Evolutionary conservation across 768 basidiomycete species (phyloP).

Genomic region (Lepiota venenata): DNA sequence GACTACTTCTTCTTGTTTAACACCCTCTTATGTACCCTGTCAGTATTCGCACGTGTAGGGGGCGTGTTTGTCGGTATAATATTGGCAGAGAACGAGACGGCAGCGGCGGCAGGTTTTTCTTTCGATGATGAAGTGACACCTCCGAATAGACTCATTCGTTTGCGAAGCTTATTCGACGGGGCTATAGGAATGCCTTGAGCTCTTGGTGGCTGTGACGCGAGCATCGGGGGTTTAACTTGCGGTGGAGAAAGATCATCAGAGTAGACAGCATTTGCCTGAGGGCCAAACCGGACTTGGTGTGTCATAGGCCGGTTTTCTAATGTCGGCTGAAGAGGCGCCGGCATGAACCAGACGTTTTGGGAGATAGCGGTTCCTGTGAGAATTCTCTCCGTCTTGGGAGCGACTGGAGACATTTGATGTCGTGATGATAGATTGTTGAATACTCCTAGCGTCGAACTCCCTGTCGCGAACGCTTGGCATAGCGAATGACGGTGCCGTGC

Average conservation of each 20-base stretch:
- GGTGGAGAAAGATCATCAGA: constrained; percentile 12
- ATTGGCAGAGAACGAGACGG: constrained; percentile 27
- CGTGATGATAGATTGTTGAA: constrained; percentile 23
- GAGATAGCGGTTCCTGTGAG: constrained; percentile 29
- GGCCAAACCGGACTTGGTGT: constrained; percentile 7
- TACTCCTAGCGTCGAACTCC: constrained; percentile 14
- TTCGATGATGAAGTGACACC: constrained; percentile 11
- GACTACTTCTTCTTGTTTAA: constrained; percentile 38
- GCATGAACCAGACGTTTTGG: constrained; percentile 76
- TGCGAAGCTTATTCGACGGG: constrained; percentile 24
- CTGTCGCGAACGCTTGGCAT: constrained; percentile 3
- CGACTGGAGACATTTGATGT: constrained; percentile 21
- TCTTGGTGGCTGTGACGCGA: constrained; percentile 7
- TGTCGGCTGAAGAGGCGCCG: constrained; percentile 52
- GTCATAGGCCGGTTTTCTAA: constrained; percentile 6
- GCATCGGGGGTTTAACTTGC: constrained; percentile 7
- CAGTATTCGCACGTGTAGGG: constrained; percentile 14
- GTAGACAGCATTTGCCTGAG: neutral
- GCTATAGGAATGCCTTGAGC: constrained; percentile 20
- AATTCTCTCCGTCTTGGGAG: constrained; percentile 18
- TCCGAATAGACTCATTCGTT: constrained; percentile 22
- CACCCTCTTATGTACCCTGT: constrained; percentile 32
- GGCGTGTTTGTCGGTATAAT: constrained; percentile 16
- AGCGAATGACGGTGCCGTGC: neutral
- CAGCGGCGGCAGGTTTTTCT: constrained; percentile 19